Evolutionary conservation across 2,329 filamentous ascomycete genomes (phyloP).

Genomic region (Talaromyces sp.): DNA sequence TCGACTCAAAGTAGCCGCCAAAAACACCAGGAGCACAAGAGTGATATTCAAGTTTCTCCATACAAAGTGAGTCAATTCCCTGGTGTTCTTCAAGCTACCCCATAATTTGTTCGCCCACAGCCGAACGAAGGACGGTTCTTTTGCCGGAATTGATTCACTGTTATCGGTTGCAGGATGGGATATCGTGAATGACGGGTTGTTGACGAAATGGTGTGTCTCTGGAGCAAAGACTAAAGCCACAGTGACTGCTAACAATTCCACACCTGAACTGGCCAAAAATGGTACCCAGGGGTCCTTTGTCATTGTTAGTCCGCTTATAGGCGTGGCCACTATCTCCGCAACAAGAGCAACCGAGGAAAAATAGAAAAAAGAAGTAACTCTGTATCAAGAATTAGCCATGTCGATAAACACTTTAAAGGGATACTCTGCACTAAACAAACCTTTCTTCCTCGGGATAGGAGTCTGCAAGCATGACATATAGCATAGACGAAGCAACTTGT

Average conservation of each 20-base stretch:
- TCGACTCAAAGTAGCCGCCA: background rate
- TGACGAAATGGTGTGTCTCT: background rate
- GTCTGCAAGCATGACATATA: constrained; percentile 22
- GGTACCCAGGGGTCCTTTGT: constrained; percentile 18
- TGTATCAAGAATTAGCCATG: background rate
- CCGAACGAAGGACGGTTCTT: background rate
- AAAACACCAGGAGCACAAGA: constrained; percentile 4
- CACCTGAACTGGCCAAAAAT: constrained; percentile 1
- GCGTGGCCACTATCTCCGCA: constrained; percentile 21
- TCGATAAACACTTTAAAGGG: background rate
- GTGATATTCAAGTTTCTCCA: background rate
- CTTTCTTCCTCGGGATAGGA: constrained; percentile 23
- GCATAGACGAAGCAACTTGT: constrained; percentile 15
- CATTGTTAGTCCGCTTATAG: constrained; percentile 25
- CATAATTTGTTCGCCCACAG: background rate
- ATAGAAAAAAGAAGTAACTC: constrained; percentile 5
- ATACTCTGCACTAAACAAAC: constrained; percentile 8
- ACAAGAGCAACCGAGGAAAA: constrained; percentile 15
- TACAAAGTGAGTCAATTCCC: background rate
- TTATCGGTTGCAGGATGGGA: background rate
- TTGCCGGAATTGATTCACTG: background rate
- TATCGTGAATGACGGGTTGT: background rate
- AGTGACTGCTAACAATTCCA: constrained; percentile 3
- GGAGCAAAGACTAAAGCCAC: constrained; percentile 3
- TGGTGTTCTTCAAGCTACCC: background rate